These are phyloP conservation scores for Elsinoe ampelina DNA, from an alignment of 2,329 filamentous ascomycete species.

Conservation along the genomic window DNA sequence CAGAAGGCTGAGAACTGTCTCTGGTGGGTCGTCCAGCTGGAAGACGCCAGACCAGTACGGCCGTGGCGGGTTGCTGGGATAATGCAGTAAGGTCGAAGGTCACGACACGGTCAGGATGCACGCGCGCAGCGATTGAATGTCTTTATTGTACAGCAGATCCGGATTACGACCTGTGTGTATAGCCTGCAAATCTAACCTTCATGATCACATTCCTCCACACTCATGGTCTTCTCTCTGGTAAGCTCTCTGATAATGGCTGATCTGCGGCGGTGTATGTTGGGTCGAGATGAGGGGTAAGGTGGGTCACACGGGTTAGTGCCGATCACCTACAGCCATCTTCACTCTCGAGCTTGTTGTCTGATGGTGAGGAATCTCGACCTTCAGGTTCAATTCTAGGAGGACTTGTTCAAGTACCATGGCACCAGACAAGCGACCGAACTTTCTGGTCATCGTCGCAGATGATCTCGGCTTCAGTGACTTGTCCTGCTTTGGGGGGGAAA, in stretches of 20 bases:
- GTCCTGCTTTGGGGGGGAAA: slow-evolving; percentile 51
- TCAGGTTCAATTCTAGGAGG: too few relatives aligned
- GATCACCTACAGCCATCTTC: too few relatives aligned
- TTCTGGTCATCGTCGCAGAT: slow-evolving; percentile 50
- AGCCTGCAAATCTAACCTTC: not conserved
- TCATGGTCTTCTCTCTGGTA: too few relatives aligned
- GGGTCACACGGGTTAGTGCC: too few relatives aligned
- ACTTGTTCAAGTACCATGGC: not conserved
- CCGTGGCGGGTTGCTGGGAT: slow-evolving; percentile 55
- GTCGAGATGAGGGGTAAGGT: too few relatives aligned
- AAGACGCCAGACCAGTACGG: slow-evolving; percentile 72
- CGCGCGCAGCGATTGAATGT: not conserved
- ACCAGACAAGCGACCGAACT: slow-evolving; percentile 45
- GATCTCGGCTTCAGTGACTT: slow-evolving; percentile 54
- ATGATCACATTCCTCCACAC: not conserved
- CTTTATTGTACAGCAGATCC: not conserved
- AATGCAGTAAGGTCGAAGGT: slow-evolving; percentile 9
- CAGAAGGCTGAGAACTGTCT: slow-evolving; percentile 86
- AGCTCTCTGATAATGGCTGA: too few relatives aligned
- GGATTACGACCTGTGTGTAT: not conserved
- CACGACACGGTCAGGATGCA: too few relatives aligned
- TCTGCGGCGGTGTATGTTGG: too few relatives aligned
- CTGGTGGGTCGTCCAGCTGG: slow-evolving; percentile 96
- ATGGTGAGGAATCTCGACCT: too few relatives aligned
- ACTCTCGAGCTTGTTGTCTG: too few relatives aligned